These are phyloP conservation scores for Iberis pinnata DNA, from an alignment of 345 rosid species.

Conservation along the genomic window DNA sequence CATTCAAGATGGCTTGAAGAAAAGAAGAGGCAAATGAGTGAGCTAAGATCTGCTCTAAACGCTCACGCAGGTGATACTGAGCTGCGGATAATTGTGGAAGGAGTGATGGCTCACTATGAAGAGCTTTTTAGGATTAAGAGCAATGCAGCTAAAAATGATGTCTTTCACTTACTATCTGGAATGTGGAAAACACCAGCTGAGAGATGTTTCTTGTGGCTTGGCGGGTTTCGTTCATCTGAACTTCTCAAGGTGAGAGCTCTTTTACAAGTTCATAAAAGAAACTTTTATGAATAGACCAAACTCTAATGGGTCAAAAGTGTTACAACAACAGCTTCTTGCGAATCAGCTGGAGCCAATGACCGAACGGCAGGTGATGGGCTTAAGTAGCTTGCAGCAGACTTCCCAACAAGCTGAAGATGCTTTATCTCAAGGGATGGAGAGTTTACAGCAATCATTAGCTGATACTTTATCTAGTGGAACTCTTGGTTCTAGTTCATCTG, in stretches of 20 bases:
- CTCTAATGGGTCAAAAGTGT: slow-evolving; percentile 9
- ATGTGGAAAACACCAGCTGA: slow-evolving; percentile 99
- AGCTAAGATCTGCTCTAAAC: slow-evolving; percentile 83
- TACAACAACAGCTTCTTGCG: slow-evolving; percentile 65
- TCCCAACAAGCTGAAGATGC: slow-evolving; percentile 96
- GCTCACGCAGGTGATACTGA: slow-evolving; percentile 87
- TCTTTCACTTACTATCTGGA: slow-evolving; percentile 88
- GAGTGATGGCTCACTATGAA: slow-evolving; percentile 54
- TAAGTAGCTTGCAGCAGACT: slow-evolving; percentile 74
- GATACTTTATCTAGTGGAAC: slow-evolving; percentile 78
- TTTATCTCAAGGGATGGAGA: slow-evolving; percentile 91
- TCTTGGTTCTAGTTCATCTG: slow-evolving; percentile 61
- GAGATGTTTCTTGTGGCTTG: slow-evolving; percentile 91
- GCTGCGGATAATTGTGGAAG: slow-evolving; percentile 66
- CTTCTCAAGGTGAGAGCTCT: slow-evolving; percentile 65
- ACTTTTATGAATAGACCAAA: neutral
- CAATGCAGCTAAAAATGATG: slow-evolving; percentile 79
- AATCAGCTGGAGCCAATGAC: slow-evolving; percentile 90
- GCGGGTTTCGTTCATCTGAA: slow-evolving; percentile 93
- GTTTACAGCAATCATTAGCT: slow-evolving; percentile 74
- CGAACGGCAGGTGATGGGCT: slow-evolving; percentile 61
- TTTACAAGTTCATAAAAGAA: slow-evolving; percentile 2
- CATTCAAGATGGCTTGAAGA: slow-evolving; percentile 89
- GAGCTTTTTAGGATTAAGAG: slow-evolving; percentile 79
- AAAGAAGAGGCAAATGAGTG: slow-evolving; percentile 57